phyloP scores from a whole-genome alignment of 352 stramenopile genomes.

The Pythium phragmiticola region DNA sequence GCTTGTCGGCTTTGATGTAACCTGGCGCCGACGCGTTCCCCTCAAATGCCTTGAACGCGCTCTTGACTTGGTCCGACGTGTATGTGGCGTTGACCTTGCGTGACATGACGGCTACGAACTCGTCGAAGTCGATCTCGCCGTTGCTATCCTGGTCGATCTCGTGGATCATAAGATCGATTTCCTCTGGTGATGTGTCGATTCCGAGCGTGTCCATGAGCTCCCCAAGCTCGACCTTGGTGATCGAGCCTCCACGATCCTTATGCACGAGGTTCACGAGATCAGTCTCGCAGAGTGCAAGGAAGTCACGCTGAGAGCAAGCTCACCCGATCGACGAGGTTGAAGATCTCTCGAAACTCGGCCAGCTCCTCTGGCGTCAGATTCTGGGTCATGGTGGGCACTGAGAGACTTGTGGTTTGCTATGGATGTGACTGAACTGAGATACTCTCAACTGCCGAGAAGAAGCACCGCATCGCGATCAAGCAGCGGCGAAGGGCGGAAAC shows the following conservation, averaged over 20 bases:
- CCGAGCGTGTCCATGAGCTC: conserved; percentile 93
- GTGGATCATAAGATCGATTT: conserved; percentile 95
- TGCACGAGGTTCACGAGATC: not conserved
- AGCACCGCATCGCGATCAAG: not conserved
- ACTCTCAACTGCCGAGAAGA: not conserved
- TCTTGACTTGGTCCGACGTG: conserved; percentile 91
- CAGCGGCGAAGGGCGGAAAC: too few relatives aligned
- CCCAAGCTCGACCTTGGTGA: conserved; percentile 93
- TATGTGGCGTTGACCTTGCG: conserved; percentile 94
- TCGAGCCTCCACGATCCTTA: conserved; percentile 90
- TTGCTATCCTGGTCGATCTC: conserved; percentile 96
- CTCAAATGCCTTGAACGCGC: conserved; percentile 84
- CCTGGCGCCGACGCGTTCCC: conserved; percentile 57
- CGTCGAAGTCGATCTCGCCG: conserved; percentile 94
- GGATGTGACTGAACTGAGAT: too few relatives aligned
- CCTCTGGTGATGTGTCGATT: conserved; percentile 91
- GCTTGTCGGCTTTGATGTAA: conserved; percentile 82
- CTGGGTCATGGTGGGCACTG: conserved; percentile 42
- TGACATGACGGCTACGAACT: conserved; percentile 95
- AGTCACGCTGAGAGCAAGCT: not conserved
- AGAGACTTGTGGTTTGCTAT: not conserved
- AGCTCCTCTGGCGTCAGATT: conserved; percentile 81
- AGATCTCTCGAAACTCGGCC: conserved; percentile 93
- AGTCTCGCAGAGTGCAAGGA: not conserved
- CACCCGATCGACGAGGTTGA: conserved; percentile 92